Evolutionary conservation across 2,329 filamentous ascomycete genomes (phyloP).

Genomic region (Trichoderma brevicompactum): DNA sequence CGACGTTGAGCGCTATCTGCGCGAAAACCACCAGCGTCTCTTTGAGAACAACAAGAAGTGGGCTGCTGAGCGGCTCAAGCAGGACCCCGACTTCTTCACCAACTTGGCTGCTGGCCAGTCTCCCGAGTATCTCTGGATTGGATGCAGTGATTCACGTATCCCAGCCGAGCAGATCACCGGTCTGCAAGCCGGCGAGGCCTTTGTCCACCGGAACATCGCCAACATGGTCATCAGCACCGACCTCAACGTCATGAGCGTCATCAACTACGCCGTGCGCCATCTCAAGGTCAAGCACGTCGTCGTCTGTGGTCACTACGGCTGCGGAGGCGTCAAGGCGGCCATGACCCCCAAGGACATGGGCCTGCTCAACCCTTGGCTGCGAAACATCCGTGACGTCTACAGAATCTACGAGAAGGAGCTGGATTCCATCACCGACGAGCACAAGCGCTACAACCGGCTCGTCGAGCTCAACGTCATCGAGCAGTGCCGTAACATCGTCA

Average conservation of each 20-base stretch:
- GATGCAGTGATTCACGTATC: conserved; percentile 87
- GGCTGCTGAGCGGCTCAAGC: conserved; percentile 61
- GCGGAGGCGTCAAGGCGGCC: conserved; percentile 75
- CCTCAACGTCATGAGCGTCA: conserved; percentile 77
- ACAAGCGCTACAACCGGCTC: conserved; percentile 68
- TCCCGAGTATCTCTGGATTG: conserved; percentile 83
- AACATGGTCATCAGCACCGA: conserved; percentile 63
- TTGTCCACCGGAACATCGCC: conserved; percentile 78
- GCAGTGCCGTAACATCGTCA: conserved; percentile 77
- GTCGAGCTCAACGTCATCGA: conserved; percentile 83
- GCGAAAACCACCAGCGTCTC: conserved; percentile 67
- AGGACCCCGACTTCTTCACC: conserved; percentile 68
- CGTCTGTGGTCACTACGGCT: conserved; percentile 79
- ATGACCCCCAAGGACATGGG: conserved; percentile 73
- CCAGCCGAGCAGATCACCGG: conserved; percentile 89
- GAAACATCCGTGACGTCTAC: conserved; percentile 76
- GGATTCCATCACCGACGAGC: conserved; percentile 62
- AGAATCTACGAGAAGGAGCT: conserved; percentile 72
- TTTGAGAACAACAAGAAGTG: conserved; percentile 71
- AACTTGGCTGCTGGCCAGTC: conserved; percentile 67
- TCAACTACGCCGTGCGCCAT: conserved; percentile 83
- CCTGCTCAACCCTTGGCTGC: conserved; percentile 73
- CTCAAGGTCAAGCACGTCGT: conserved; percentile 81
- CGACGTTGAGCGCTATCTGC: conserved; percentile 59
- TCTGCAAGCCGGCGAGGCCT: conserved; percentile 85